Conservation (phyloP, 78 protist species). For the Polysphondylium violaceum region DNA sequence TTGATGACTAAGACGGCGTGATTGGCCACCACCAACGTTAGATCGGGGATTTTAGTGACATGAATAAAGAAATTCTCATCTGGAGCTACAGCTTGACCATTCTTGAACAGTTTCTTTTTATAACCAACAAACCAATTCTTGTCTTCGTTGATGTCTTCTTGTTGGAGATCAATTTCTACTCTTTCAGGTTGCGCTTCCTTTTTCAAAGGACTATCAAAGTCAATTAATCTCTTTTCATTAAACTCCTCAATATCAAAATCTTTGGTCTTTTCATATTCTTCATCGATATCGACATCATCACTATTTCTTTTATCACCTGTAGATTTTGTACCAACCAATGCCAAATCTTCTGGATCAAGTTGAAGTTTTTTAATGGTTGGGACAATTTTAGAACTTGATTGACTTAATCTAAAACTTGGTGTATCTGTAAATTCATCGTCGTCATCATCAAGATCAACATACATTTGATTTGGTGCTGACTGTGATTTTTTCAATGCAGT, state of each 20-base stretch:
- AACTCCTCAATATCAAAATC: too few species aligned
- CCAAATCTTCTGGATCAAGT: not conserved
- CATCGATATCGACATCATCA: too few species aligned
- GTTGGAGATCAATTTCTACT: too few species aligned
- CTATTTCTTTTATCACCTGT: too few species aligned
- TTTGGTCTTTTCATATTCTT: too few species aligned
- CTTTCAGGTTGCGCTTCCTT: too few species aligned
- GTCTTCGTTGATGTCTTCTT: not conserved
- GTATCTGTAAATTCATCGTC: not conserved
- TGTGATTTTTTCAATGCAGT: not conserved
- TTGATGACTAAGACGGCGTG: too few species aligned
- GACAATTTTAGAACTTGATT: not conserved
- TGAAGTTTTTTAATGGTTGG: not conserved
- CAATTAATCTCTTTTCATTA: too few species aligned
- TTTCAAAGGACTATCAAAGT: too few species aligned
- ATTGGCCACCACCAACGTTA: not conserved
- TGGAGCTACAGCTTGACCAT: not conserved
- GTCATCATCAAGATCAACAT: not conserved
- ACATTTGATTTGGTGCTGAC: not conserved
- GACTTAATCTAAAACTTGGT: too few species aligned
- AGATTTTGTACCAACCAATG: not conserved
- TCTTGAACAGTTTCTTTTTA: not conserved
- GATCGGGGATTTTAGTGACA: not conserved
- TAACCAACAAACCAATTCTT: not conserved
- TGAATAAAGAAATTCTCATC: not conserved